Evolutionary conservation across 352 stramenopile species (phyloP), one percentile per base, ranked within the genome.

Genomic region (Phytophthora melonis): DNA sequence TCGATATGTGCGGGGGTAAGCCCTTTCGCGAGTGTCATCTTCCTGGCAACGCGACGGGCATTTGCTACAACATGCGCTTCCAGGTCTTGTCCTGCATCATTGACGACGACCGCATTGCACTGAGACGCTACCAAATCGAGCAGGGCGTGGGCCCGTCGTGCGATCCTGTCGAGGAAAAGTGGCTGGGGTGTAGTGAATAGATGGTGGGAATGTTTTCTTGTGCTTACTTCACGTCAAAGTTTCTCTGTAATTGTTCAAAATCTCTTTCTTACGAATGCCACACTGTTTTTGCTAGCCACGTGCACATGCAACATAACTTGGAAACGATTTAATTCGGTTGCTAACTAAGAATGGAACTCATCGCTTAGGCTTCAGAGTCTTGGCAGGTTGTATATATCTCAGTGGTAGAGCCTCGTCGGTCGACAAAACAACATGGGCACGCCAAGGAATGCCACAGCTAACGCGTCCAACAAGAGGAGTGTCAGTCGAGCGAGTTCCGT

Each of bases 81-180:
- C 67, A 81, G 36, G 69, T 70, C 4, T 34, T 85, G 19, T 58
- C 70, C 14, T 85, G 75, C 23, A 41, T 70, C 9, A 6, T 43
- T 13, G 64, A 82, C 3, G 34, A 66, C 9, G 58, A 32, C 2
- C 56, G 59, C 9, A 72, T 81, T 30, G 27, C 34, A 19, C 61
- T 85, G 7, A 72, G 78, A 4, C 56, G 53, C 9, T 54, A 63
- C 5, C 63, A 76, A 30, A 81, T 80, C 7, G 58, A 77, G 3
- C 68, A 67, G 27, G 55, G 55, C 6, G 62, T 72, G 1, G 79
- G 73, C 3, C 52, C 23, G 3, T 16, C 23, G 9, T 86, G 75
- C 23, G 75, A 86, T 21, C 50, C 66, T 11, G 41, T 63, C 1
- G 72, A 74, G 6, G 73, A 86, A 45, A 71, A 64, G 10, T 83